A percentile compares a stretch with the other conserved stretches of the same genome.
Conservation (phyloP, 805 yeast genomes). For the Ogataea glucozyma region DNA sequence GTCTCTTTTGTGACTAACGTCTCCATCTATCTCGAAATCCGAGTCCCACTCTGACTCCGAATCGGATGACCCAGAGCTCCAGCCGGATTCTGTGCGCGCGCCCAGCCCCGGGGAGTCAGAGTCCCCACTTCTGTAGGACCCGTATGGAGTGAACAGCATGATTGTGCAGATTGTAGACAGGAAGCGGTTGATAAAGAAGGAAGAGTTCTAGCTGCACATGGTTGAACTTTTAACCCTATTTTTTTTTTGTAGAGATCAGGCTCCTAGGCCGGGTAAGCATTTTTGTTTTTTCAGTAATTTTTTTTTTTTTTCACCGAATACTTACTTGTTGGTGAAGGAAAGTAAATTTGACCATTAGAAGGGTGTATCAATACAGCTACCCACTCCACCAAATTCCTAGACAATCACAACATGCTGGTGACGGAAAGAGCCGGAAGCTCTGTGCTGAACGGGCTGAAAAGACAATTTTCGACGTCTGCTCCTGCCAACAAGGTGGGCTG, state of each 20-base stretch:
- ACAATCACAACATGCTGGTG: conserved; percentile 3
- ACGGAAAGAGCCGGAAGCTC: background rate
- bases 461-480: conserved; percentile 33
- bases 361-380: no score
- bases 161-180: background rate
- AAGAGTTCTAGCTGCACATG: background rate
- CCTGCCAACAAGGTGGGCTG: conserved; percentile 51
- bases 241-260: background rate
- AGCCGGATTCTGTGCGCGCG: background rate
- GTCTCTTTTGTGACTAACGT: no score
- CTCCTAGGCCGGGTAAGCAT: background rate
- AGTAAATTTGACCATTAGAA: no score
- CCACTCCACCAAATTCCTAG: no score
- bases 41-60: conserved; percentile 3
- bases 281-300: background rate
- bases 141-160: conserved; percentile 6
- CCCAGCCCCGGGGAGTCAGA: background rate
- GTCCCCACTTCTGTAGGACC: background rate
- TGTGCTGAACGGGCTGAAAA: background rate
- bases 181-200: background rate
- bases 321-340: no score
- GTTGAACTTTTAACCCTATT: background rate
- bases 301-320: conserved; percentile 2
- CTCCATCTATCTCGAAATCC: conserved; percentile 4
- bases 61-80: background rate